These are phyloP conservation scores for Cladorrhinum samala DNA, from an alignment of 495 filamentous ascomycete species.

Conservation along the genomic window DNA sequence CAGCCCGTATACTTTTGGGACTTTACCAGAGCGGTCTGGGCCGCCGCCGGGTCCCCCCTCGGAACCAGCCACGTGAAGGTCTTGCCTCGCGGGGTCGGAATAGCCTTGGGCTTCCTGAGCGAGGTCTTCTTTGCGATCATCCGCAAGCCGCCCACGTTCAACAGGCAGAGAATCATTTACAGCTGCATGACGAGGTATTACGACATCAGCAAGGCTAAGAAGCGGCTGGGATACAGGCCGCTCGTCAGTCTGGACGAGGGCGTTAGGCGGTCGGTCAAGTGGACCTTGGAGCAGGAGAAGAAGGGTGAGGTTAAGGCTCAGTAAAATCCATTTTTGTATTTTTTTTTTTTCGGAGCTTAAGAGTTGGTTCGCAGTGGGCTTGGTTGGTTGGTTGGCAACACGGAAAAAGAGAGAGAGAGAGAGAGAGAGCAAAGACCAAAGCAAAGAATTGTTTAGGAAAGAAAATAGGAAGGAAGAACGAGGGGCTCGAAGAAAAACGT, in stretches of 20 bases:
- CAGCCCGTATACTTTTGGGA: slow-evolving; percentile 96
- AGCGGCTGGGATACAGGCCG: slow-evolving; percentile 66
- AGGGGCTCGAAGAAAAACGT: background rate
- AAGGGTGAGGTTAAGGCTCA: slow-evolving; percentile 15
- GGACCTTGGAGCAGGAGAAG: slow-evolving; percentile 52
- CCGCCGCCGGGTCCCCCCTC: slow-evolving; percentile 55
- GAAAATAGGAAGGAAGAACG: background rate
- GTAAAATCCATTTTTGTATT: background rate
- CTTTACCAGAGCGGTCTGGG: slow-evolving; percentile 74
- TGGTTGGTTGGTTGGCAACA: background rate
- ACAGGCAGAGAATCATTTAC: slow-evolving; percentile 65
- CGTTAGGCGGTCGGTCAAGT: slow-evolving; percentile 60
- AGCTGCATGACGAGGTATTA: slow-evolving; percentile 82
- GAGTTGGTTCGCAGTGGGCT: background rate
- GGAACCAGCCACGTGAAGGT: slow-evolving; percentile 64
- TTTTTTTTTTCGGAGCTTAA: background rate
- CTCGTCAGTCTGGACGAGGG: slow-evolving; percentile 71
- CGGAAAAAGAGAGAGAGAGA: background rate
- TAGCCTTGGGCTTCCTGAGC: slow-evolving; percentile 58
- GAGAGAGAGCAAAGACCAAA: background rate
- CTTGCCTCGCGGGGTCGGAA: slow-evolving; percentile 57
- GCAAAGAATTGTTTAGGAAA: too few relatives aligned
- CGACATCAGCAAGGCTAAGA: slow-evolving; percentile 77
- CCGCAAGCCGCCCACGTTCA: slow-evolving; percentile 71
- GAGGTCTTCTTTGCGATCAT: slow-evolving; percentile 63